Evolutionary conservation across 306 rosid genomes (phyloP), one percentile per base, ranked within the genome.

Genomic region (Malus fusca): DNA sequence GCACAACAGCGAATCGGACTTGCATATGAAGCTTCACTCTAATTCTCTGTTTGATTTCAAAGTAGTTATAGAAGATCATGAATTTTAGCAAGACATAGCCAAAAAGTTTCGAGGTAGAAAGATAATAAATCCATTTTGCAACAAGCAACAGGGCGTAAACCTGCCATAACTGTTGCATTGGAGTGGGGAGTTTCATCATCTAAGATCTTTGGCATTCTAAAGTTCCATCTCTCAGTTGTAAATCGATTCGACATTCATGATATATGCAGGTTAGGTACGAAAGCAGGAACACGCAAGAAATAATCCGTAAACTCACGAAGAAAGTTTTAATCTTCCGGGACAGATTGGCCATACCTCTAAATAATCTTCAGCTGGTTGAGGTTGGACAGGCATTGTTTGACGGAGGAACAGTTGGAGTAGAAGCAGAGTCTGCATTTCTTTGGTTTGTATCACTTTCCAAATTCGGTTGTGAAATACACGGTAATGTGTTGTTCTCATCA

Each of bases 391-490:
- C 82, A 82, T 68, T 84, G 12, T 40, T 40, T 21, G 81, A 67
- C 15, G 88, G 85, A 82, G 73, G 78, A 23, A 82, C 78, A 74
- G 78, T 64, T 53, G 89, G 74, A 77, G 96, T 52, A 37, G 82
- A 68, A 78, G 90, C 84, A 62, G 88, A 81, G 75, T 78, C 87
- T 62, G 59, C 89, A 59, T 74, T 85, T 80, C 88, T 90, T 69
- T 85, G 83, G 68, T 75, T 80, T 30, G 56, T 40, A 82, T 75
- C 80, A 71, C 73, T 88, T 71, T 86, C 96, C 71, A 89, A 71
- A 77, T 87, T 86, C 71, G 87, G 63, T 26, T 81, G 88, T 44
- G 97, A 89, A 76, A 79, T 80, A 79, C 78, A 82, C 11, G 88
- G 84, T 22, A 74, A 72, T 46, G 69, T 81, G 67, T 40, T 88